Conservation (phyloP, 2,329 filamentous ascomycete species). For the Arthrobotrys musiformis region DNA sequence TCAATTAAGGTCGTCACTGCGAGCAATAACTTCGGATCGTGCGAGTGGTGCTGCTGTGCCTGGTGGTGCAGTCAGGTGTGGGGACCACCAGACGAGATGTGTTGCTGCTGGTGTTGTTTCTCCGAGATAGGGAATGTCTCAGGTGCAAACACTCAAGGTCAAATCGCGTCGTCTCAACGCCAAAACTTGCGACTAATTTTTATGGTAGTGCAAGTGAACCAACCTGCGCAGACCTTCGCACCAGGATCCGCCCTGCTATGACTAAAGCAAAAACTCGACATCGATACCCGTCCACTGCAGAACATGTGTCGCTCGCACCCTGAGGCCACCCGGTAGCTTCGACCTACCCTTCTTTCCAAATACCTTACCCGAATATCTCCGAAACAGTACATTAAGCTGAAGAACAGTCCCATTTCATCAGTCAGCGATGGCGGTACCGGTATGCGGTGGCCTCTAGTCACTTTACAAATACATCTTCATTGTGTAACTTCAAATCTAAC, state of each 20-base stretch:
- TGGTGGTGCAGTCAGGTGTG: constrained; percentile 32
- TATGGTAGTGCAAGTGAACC: neutral
- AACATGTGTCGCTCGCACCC: constrained; percentile 2
- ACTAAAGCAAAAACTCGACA: neutral
- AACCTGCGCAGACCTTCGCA: neutral
- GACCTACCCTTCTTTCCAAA: neutral
- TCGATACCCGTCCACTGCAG: neutral
- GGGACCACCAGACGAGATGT: constrained; percentile 13
- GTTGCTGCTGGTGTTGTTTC: constrained; percentile 19
- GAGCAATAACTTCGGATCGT: too few relatives aligned
- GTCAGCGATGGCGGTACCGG: constrained; percentile 17
- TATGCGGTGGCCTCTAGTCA: neutral
- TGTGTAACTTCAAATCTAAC: neutral
- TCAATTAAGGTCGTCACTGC: constrained; percentile 6
- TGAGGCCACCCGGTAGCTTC: neutral
- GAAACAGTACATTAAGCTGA: neutral
- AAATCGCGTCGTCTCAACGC: constrained; percentile 7
- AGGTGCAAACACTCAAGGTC: neutral
- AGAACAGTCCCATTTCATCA: neutral
- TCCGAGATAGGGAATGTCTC: constrained; percentile 18
- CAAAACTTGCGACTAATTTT: neutral
- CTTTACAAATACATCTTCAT: neutral
- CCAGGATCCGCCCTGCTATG: neutral
- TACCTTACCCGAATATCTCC: neutral
- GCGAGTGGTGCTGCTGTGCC: neutral